Base-by-base conservation (phyloP, 2,329 filamentous ascomycete species). In the Exophiala oligosperma region DNA sequence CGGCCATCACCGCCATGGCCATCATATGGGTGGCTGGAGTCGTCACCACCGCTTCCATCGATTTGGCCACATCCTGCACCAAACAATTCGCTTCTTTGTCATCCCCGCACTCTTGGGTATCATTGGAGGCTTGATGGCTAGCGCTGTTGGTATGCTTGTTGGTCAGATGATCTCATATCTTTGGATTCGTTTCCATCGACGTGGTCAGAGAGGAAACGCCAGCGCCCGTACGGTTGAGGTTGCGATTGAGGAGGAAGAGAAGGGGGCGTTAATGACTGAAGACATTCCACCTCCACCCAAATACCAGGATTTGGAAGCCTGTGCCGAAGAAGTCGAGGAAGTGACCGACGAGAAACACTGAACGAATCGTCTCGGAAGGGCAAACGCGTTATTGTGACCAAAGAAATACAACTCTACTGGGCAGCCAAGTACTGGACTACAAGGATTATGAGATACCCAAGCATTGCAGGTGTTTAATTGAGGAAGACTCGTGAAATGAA, bases 71-170 rank as follows among this genome's bases (percentile, higher is more conserved):
- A 73, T 77, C 63, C 67, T 73, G 14, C 73, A 71, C 58, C 72
- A 73, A n/a, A 68, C 76, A 21, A 65, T 79, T 24, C 75, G 73
- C 43, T 74, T 77, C 62, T 74, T 79, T 32, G 62, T 79, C 48
- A 68, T 80, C 49, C 77, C 77, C 3, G 75, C 75, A 29, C 56
- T 77, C 1, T 65, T 79, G 4, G 78, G 78, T 43, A 70, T 79
- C 32, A 67, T 77, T 26, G 76, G 76, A 28, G 77, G 76, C 56
- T 65, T 80, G 54, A 70, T 73, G 44, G 76, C 77, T 28, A 76
- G 74, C 59, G 75, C 74, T 8, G 63, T 80, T 44, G 77, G 77
- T 48, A 77, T 79, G 74, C 66, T 80, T n/a, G 69, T 79, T 46
- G 77, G 77, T 29, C 76, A 79, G 66, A 64, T 72, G 29, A 71